Conservation (phyloP, 139 green algal species). For the Chlorokybus atmophyticus region DNA sequence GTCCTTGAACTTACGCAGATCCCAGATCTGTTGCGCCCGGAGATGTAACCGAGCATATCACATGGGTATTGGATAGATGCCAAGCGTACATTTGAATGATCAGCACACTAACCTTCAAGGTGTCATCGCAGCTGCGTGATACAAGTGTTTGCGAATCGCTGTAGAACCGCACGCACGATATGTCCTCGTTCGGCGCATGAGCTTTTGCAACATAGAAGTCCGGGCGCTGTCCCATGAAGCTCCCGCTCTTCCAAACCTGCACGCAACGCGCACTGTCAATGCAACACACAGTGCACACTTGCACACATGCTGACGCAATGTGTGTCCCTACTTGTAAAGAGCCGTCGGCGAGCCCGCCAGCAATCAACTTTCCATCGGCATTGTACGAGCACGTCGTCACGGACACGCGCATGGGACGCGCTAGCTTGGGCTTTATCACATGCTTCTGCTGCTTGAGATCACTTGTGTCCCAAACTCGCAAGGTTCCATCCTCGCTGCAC, state of each 20-base stretch:
- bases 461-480: slow-evolving; percentile 69
- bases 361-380: slow-evolving; percentile 56
- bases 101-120: slow-evolving; percentile 54
- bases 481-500: slow-evolving; percentile 71
- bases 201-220: slow-evolving; percentile 12
- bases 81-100: neutral
- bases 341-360: slow-evolving; percentile 68
- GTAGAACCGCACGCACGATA: slow-evolving; percentile 64
- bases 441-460: slow-evolving; percentile 64
- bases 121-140: slow-evolving; percentile 61
- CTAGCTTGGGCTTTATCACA: slow-evolving; percentile 38
- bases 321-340: slow-evolving; percentile 44
- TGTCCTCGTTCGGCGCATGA: slow-evolving; percentile 36
- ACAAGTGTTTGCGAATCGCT: slow-evolving; percentile 50
- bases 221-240: slow-evolving; percentile 6
- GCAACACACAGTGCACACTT: no score
- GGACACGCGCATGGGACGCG: slow-evolving; percentile 39
- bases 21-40: slow-evolving; percentile 35
- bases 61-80: neutral
- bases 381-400: slow-evolving; percentile 66
- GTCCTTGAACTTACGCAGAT: slow-evolving; percentile 60
- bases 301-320: no score
- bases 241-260: neutral
- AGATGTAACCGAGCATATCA: neutral
- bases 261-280: no score